Base-by-base conservation (phyloP, 495 filamentous ascomycete genomes). In the Trypethelium eluteriae region DNA sequence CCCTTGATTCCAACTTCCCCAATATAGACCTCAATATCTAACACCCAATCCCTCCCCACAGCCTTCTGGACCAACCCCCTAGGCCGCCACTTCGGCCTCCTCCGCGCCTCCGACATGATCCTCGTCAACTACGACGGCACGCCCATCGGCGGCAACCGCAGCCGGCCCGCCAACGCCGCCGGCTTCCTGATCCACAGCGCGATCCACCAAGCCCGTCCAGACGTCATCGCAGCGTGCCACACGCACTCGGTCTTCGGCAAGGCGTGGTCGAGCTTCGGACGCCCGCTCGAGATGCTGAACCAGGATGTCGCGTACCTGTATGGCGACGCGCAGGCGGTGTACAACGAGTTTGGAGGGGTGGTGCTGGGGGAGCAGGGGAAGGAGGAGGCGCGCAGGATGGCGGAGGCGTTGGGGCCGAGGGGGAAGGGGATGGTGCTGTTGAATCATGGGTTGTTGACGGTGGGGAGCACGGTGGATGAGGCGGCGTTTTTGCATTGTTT, bases 51-150 rank as follows among this genome's bases (percentile, higher is more conserved):
- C 41, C 34, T 41, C 34, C 5, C 2, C 16, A 39, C 38, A 63
- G 38, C 38, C 6, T 86, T 89, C 79, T 89, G 86, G 86, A 86
- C 86, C 76, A 88, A 78, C 63, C 76, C 75, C 2, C 71, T 79
- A 2, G 77, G 72, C 12, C 59, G 66, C 25, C 76, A 78, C 64
- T 79, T 78, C 49, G 77, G 69, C 7, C 61, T 74, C 49, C 70
- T 79, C 14, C 76, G 74, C 44, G 71, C 77, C 9, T 69, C 64
- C 4, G 77, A 79, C 49, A 79, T 79, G 77, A 72, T 79, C 5
- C 70, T 76, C 2, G 72, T 79, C 2, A 72, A 79, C 68, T 75
- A 75, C 64, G 70, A 72, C 35, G 77, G 77, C 11, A 70, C 75
- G 16, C 74, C 72, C 4, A 70, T 79, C 9, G 77, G 77, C 32